A percentile compares a stretch with the other conserved stretches of the same genome.
These are phyloP conservation scores for Parachaetomium inaequale DNA, from an alignment of 495 filamentous ascomycete species.

Conservation along the genomic window DNA sequence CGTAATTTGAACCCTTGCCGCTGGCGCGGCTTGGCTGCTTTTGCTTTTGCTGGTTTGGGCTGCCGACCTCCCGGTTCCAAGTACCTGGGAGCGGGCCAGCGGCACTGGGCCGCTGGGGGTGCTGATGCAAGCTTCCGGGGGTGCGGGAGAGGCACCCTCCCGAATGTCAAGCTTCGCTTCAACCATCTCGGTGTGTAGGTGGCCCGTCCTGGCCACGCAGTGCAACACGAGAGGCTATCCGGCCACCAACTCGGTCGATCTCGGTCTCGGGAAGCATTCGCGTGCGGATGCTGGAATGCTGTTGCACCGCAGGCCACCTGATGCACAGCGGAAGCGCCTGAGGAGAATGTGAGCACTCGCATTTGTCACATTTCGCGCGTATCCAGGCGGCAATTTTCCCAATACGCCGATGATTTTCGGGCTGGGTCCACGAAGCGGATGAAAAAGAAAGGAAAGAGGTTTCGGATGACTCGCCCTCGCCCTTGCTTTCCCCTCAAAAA, in stretches of 20 bases:
- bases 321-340: background rate
- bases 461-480: background rate
- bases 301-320: background rate
- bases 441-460: background rate
- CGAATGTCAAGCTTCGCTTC: background rate
- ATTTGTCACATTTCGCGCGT: background rate
- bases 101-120: background rate
- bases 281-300: background rate
- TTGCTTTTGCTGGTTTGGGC: background rate
- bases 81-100: background rate
- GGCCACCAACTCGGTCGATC: background rate
- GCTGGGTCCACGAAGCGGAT: background rate
- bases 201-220: no score
- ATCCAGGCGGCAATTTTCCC: background rate
- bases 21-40: background rate
- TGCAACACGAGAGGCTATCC: background rate
- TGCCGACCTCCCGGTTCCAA: background rate
- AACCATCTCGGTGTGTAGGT: background rate
- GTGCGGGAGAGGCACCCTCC: background rate
- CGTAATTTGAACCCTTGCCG: slow-evolving; percentile 1
- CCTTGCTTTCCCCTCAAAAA: background rate
- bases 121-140: background rate
- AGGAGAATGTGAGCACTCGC: background rate
- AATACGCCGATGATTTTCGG: background rate
- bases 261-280: background rate